Conservation (phyloP, 2,329 filamentous ascomycete species). For the Dactylellina parvicollis region DNA sequence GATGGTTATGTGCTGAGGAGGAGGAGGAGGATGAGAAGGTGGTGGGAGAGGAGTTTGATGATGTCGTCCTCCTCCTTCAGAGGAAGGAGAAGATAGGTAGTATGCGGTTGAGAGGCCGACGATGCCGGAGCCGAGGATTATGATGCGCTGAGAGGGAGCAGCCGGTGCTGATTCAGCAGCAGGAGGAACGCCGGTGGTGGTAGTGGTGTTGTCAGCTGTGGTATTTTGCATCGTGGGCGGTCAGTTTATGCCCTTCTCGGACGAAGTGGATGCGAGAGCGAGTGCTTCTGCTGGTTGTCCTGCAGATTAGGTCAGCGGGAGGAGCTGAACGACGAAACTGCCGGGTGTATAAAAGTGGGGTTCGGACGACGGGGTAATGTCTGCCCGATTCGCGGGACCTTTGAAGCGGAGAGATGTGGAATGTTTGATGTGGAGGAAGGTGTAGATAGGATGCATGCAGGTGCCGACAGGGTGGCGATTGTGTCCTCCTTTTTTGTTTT, state of each 20-base stretch:
- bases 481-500: background rate
- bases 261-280: background rate
- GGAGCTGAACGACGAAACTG: constrained; percentile 13
- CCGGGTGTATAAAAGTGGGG: constrained; percentile 2
- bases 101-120: constrained; percentile 77
- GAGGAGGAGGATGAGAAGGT: constrained; percentile 61
- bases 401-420: constrained; percentile 13
- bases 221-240: constrained; percentile 29
- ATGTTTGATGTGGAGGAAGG: background rate
- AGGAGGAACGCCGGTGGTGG: constrained; percentile 1
- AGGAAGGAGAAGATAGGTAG: constrained; percentile 67
- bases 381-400: constrained; percentile 28
- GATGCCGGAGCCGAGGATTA: constrained; percentile 76
- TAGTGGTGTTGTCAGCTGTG: constrained; percentile 24
- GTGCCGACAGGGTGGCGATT: constrained; percentile 8
- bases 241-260: constrained; percentile 26
- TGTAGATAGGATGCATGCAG: constrained; percentile 11
- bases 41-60: constrained; percentile 55
- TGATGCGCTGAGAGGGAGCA: constrained; percentile 61
- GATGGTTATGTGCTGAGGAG: constrained; percentile 66
- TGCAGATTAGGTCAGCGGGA: constrained; percentile 38
- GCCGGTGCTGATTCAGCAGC: constrained; percentile 1
- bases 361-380: constrained; percentile 39
- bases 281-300: background rate
- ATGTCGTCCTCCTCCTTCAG: no score